Evolutionary conservation across 1,139 yeast species (phyloP).

Genomic region (Hyphopichia pseudoburtonii): DNA sequence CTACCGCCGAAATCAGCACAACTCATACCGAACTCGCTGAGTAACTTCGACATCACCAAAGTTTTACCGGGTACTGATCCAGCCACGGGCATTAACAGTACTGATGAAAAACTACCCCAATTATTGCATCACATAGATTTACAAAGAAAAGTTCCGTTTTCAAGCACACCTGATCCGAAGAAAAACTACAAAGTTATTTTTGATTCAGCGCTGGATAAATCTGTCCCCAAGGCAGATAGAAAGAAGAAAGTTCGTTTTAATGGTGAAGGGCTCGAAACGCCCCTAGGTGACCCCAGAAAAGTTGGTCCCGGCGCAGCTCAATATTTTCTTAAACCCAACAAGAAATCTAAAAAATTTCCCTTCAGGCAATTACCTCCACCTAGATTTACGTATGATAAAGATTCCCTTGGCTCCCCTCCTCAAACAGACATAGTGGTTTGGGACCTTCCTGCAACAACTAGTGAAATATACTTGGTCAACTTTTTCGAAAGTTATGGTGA

Average conservation of each 20-base stretch:
- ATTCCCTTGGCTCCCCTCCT: constrained; percentile 78
- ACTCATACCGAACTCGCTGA: not conserved
- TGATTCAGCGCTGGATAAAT: constrained; percentile 56
- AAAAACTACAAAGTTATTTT: constrained; percentile 46
- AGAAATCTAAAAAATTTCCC: constrained; percentile 42
- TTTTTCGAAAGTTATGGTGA: constrained; percentile 63
- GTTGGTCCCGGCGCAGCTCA: constrained; percentile 19
- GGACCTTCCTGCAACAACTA: constrained; percentile 55
- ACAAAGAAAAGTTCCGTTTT: constrained; percentile 12
- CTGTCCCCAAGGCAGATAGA: constrained; percentile 28
- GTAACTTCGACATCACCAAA: not conserved
- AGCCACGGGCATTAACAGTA: constrained; percentile 30
- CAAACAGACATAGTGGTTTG: constrained; percentile 68
- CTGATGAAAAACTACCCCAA: constrained; percentile 30
- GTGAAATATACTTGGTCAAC: constrained; percentile 48
- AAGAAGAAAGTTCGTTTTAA: constrained; percentile 39
- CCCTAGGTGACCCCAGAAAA: constrained; percentile 47
- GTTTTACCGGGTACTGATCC: constrained; percentile 29
- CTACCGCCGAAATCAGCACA: constrained; percentile 5
- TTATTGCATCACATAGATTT: constrained; percentile 33
- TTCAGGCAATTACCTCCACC: constrained; percentile 53
- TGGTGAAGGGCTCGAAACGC: constrained; percentile 25
- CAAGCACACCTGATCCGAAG: constrained; percentile 17
- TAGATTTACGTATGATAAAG: constrained; percentile 58
- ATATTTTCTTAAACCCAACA: constrained; percentile 43